These are phyloP conservation scores for Coelomomyces lativittatus DNA, from an alignment of 371 early-diverging fungal species.

Conservation along the genomic window DNA sequence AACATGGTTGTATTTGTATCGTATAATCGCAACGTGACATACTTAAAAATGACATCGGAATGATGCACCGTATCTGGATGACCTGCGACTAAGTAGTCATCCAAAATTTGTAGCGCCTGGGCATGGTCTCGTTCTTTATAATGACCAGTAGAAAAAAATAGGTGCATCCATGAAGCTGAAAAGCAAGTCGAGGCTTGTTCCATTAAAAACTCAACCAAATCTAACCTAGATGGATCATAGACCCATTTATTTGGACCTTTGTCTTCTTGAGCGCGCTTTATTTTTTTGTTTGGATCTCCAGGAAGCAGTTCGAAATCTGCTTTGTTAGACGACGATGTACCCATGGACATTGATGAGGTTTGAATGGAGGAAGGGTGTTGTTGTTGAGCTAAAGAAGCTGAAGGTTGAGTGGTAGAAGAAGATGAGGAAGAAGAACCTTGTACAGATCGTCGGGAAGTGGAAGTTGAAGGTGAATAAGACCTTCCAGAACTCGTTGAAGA, in stretches of 20 bases:
- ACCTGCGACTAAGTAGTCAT: conserved; percentile 5
- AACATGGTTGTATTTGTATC: conserved; percentile 72
- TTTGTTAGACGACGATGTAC: conserved; percentile 6
- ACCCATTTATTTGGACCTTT: conserved; percentile 44
- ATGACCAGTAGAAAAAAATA: conserved; percentile 62
- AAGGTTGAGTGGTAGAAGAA: not conserved
- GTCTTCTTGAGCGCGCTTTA: conserved; percentile 47
- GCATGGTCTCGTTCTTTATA: conserved; percentile 61
- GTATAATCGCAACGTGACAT: conserved; percentile 62
- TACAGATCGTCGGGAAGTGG: not conserved
- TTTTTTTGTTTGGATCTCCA: not conserved
- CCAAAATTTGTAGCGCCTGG: conserved; percentile 40
- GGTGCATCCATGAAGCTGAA: conserved; percentile 21
- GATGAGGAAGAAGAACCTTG: not conserved
- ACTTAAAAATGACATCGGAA: conserved; percentile 61
- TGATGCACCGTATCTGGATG: conserved; percentile 36
- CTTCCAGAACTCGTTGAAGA: no score
- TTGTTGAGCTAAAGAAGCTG: not conserved
- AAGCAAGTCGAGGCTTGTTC: conserved; percentile 44
- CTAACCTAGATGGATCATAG: conserved; percentile 53
- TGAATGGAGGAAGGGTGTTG: conserved; percentile 1
- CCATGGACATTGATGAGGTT: conserved; percentile 4
- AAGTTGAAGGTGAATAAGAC: not conserved
- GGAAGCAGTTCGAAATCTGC: not conserved
- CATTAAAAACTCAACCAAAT: conserved; percentile 42